Evolutionary conservation across 208 protist genomes (phyloP), one percentile per base, ranked within the genome.

Genomic region (Wallacemonas rigidus): DNA sequence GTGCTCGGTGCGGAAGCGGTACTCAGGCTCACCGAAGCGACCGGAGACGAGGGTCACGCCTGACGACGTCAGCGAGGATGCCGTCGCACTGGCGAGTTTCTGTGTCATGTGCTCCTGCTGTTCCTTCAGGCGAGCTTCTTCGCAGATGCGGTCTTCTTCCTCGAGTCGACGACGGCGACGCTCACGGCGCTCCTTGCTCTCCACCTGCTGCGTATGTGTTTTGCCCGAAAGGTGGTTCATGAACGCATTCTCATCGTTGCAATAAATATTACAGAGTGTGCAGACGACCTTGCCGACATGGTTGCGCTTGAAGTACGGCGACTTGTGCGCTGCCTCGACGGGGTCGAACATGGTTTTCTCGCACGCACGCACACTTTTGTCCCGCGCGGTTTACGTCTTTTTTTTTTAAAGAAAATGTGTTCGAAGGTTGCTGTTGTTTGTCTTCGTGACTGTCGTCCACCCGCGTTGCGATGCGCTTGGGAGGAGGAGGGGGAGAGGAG

Each of bases 271-370:
- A 62, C 91, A 96, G 4, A 96, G 79, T 3, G 83, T 93, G 70
- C 91, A 96, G 2, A 80, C 81, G 17, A 91, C 86, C 55, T 91
- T 85, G 0, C 91, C 91, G 67, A 96, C 80, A 79, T 96, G 89
- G 67, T 96, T 96, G 11, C 86, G 76, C 72, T 92, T 92, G 69
- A 90, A 94, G 75, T 94, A 93, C 12, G 81, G 82, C 63, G 83
- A 83, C 9, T 70, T 69, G 2, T 77, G 50, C 17, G 91, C 91
- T 60, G 84, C 68, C 51, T 83, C 74, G 35, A 79, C 71, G 9
- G 91, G 87, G 69, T 90, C 82, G 65, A 84, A 87, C 51, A 87
- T 76, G 76, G 85, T 91, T 17, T 54, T 38, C 47, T 45, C 17
- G 8, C 56, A 9, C 2, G 15, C 3, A 69, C 38, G 17, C 3